Conservation (phyloP, 2,329 filamentous ascomycete species). For the Aureobasidium namibiae region DNA sequence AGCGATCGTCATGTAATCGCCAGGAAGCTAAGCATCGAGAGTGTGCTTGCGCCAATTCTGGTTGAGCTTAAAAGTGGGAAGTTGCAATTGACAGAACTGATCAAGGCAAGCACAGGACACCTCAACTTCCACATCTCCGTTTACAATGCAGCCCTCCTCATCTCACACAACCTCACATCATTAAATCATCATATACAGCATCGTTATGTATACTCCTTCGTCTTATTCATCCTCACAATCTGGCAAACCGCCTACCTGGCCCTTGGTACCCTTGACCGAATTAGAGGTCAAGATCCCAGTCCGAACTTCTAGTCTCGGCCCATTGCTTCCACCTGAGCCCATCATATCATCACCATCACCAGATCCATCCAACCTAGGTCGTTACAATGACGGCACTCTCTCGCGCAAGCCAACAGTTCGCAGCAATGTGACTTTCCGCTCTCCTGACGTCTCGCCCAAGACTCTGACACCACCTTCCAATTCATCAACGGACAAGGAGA, state of each 20-base stretch:
- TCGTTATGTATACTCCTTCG: neutral
- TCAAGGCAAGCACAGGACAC: neutral
- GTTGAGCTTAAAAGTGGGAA: neutral
- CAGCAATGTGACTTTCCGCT: neutral
- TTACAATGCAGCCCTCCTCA: neutral
- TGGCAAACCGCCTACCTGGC: slow-evolving; percentile 5
- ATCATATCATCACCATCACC: neutral
- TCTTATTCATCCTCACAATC: slow-evolving; percentile 15
- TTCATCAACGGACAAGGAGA: slow-evolving; percentile 11
- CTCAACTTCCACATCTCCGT: neutral
- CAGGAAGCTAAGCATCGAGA: no score
- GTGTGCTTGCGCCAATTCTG: neutral
- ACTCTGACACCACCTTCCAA: slow-evolving; percentile 14
- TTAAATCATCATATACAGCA: neutral
- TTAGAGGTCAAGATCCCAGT: slow-evolving; percentile 1
- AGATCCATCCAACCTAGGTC: slow-evolving; percentile 2
- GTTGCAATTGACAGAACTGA: neutral
- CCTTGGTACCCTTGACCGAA: slow-evolving; percentile 5
- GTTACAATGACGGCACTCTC: slow-evolving; percentile 9
- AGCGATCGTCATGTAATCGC: neutral
- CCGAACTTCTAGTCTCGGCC: slow-evolving; percentile 2
- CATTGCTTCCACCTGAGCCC: neutral
- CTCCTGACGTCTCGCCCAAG: slow-evolving; percentile 13
- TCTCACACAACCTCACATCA: neutral
- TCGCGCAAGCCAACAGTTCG: slow-evolving; percentile 7